Evolutionary conservation across 805 yeast genomes (phyloP).

Genomic region (Yarrowia yakushimensis): DNA sequence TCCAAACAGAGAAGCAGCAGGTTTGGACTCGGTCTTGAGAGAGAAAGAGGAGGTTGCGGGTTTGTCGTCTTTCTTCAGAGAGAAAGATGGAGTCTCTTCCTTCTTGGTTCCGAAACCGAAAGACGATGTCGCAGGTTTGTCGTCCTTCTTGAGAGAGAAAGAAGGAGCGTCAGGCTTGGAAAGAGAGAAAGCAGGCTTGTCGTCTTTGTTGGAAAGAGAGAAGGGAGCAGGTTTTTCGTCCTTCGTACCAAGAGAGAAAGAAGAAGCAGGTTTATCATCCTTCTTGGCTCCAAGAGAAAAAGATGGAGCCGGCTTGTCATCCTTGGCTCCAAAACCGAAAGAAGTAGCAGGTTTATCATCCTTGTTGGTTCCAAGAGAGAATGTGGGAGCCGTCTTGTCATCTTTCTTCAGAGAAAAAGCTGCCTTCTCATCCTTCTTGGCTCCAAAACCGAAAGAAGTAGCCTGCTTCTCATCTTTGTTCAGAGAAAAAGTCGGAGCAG

Average conservation of each 20-base stretch:
- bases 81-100: not conserved
- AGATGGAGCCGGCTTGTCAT: not conserved
- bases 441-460: not conserved
- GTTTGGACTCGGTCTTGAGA: not conserved
- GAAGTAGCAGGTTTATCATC: not conserved
- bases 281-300: not conserved
- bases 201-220: not conserved
- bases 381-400: no score
- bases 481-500: no score
- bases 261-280: not conserved
- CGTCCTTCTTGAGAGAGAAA: not conserved
- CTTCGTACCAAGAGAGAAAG: not conserved
- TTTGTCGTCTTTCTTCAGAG: not conserved
- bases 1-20: not conserved
- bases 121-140: not conserved
- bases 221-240: not conserved
- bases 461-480: not conserved
- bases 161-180: not conserved
- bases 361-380: not conserved
- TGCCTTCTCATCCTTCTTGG: not conserved
- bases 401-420: not conserved
- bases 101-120: not conserved
- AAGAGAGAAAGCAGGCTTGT: not conserved
- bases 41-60: not conserved
- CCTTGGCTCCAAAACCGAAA: not conserved